Conservation (phyloP, 257 asterid species). For the Primulina tabacum region DNA sequence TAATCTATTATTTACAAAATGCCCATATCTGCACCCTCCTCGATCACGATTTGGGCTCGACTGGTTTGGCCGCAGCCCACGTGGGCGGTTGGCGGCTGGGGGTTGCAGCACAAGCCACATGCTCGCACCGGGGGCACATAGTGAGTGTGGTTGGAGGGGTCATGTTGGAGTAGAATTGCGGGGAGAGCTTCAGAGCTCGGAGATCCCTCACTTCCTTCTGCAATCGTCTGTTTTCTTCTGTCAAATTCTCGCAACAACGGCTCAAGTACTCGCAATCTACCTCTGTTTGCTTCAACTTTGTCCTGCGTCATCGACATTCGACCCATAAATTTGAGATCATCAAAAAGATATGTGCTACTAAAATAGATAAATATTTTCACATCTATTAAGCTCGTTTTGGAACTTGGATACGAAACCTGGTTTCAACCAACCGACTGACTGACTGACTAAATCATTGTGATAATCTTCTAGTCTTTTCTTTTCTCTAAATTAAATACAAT, state of each 20-base stretch:
- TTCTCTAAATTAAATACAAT: background rate
- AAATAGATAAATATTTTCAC: too few species aligned
- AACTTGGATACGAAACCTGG: too few species aligned
- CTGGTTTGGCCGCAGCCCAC: constrained; percentile 52
- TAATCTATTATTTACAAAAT: background rate
- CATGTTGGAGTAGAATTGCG: constrained; percentile 87
- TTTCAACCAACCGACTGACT: too few species aligned
- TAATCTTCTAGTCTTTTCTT: too few species aligned
- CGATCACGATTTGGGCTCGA: constrained; percentile 15
- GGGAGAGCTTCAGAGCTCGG: constrained; percentile 75
- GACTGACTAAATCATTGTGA: too few species aligned
- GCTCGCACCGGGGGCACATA: constrained; percentile 97
- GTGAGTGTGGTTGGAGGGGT: constrained; percentile 93
- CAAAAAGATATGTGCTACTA: too few species aligned
- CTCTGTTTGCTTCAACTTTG: constrained; percentile 95
- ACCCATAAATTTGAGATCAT: background rate
- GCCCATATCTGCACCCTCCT: background rate
- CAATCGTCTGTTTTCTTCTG: constrained; percentile 75
- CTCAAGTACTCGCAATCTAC: constrained; percentile 87
- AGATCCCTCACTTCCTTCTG: constrained; percentile 86
- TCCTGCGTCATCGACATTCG: constrained; percentile 44
- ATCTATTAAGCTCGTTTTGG: too few species aligned
- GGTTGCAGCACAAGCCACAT: constrained; percentile 35
- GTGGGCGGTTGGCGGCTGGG: constrained; percentile 31
- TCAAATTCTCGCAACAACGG: constrained; percentile 82